phyloP scores from a whole-genome alignment of 106 monocot species.

The Dioscorea alata region DNA sequence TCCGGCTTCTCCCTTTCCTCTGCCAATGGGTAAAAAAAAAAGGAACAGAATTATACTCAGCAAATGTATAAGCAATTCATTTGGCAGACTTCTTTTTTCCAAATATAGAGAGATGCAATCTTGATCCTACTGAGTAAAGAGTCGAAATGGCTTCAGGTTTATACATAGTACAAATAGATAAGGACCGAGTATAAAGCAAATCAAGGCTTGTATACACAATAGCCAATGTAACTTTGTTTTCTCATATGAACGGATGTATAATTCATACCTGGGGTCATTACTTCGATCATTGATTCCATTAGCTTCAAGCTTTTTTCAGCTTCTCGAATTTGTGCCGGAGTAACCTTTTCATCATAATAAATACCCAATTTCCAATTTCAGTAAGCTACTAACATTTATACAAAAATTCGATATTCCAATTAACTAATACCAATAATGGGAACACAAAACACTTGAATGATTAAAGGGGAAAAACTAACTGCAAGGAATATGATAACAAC shows the following conservation, averaged over 20 bases:
- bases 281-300: slow-evolving; percentile 94
- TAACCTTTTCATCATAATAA: slow-evolving; percentile 41
- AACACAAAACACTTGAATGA: too few species aligned
- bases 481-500: not conserved
- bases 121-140: too few species aligned
- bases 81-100: too few species aligned
- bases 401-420: too few species aligned
- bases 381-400: not conserved
- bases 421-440: too few species aligned
- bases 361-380: not conserved
- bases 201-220: too few species aligned
- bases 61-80: too few species aligned
- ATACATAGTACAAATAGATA: too few species aligned
- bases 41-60: not conserved
- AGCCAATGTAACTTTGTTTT: not conserved
- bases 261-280: slow-evolving; percentile 77
- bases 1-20: slow-evolving; percentile 98
- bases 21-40: slow-evolving; percentile 10
- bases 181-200: too few species aligned
- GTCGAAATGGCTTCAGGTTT: too few species aligned
- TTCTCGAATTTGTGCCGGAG: slow-evolving; percentile 98
- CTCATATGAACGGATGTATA: not conserved
- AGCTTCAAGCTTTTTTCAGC: slow-evolving; percentile 82
- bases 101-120: too few species aligned
- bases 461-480: not conserved